Evolutionary conservation across 2,329 filamentous ascomycete genomes (phyloP).

Genomic region (Phaeosphaeriaceae sp.): DNA sequence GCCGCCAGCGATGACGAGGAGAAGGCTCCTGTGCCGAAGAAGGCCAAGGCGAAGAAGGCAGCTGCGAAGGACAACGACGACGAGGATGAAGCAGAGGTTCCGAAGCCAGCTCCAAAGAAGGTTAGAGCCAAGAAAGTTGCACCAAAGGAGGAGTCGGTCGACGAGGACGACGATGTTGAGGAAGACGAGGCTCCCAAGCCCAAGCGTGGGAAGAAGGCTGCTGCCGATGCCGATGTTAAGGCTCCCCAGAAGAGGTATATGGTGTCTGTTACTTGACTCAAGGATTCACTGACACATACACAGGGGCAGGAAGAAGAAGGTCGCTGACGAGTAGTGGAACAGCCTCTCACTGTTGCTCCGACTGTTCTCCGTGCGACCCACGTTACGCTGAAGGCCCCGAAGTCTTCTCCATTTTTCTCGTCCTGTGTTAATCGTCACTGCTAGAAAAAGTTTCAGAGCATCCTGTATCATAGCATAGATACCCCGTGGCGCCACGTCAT

Average conservation of each 20-base stretch:
- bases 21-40: constrained; percentile 39
- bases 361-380: background rate
- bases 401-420: background rate
- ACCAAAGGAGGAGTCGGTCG: background rate
- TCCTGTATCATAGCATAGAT: constrained; percentile 6
- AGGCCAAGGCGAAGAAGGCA: constrained; percentile 41
- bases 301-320: constrained; percentile 38
- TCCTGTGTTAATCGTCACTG: background rate
- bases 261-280: background rate
- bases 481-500: constrained; percentile 5
- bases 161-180: constrained; percentile 1
- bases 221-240: constrained; percentile 24
- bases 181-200: constrained; percentile 3
- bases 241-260: constrained; percentile 42
- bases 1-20: constrained; percentile 42
- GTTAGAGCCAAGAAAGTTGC: constrained; percentile 22
- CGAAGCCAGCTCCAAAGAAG: constrained; percentile 25
- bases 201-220: constrained; percentile 4
- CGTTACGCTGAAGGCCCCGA: background rate
- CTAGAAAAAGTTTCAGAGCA: background rate
- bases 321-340: constrained; percentile 24
- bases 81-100: constrained; percentile 16
- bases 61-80: constrained; percentile 24
- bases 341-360: background rate
- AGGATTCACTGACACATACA: constrained; percentile 9